These are phyloP conservation scores for Zelopaecilomyces penicillatus DNA, from an alignment of 2,329 filamentous ascomycete genomes.

Conservation along the genomic window DNA sequence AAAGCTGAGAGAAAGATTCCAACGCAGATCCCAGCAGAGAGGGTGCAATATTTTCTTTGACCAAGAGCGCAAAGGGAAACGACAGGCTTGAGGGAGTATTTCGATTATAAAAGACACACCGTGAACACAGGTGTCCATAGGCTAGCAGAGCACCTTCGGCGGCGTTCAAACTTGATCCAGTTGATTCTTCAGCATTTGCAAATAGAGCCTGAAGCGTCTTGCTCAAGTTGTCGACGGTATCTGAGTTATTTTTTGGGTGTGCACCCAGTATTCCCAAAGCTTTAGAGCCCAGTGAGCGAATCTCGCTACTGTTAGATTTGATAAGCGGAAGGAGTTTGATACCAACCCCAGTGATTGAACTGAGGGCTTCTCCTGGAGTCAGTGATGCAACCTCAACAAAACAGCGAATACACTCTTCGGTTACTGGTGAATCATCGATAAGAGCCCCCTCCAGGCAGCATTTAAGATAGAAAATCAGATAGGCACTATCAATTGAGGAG, in stretches of 20 bases:
- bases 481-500: slow-evolving; percentile 27
- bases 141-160: slow-evolving; percentile 40
- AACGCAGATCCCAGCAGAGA: slow-evolving; percentile 37
- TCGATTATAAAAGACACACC: slow-evolving; percentile 35
- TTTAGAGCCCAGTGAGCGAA: slow-evolving; percentile 58
- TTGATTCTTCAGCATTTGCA: slow-evolving; percentile 30
- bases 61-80: slow-evolving; percentile 25
- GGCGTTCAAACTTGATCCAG: slow-evolving; percentile 35
- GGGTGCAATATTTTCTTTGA: slow-evolving; percentile 18
- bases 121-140: slow-evolving; percentile 35
- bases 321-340: slow-evolving; percentile 51
- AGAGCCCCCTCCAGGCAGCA: slow-evolving; percentile 51
- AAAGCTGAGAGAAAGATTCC: slow-evolving; percentile 38
- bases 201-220: slow-evolving; percentile 35
- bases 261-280: slow-evolving; percentile 70
- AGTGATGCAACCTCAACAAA: slow-evolving; percentile 47
- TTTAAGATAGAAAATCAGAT: slow-evolving; percentile 38
- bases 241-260: slow-evolving; percentile 42
- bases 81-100: slow-evolving; percentile 17
- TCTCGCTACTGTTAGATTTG: slow-evolving; percentile 62
- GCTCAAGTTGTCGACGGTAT: slow-evolving; percentile 18
- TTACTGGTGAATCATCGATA: slow-evolving; percentile 31
- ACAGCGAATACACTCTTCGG: slow-evolving; percentile 40
- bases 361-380: slow-evolving; percentile 42
- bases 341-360: slow-evolving; percentile 38